Conservation (phyloP, 2,329 filamentous ascomycete genomes). For the Cordyceps javanica region DNA sequence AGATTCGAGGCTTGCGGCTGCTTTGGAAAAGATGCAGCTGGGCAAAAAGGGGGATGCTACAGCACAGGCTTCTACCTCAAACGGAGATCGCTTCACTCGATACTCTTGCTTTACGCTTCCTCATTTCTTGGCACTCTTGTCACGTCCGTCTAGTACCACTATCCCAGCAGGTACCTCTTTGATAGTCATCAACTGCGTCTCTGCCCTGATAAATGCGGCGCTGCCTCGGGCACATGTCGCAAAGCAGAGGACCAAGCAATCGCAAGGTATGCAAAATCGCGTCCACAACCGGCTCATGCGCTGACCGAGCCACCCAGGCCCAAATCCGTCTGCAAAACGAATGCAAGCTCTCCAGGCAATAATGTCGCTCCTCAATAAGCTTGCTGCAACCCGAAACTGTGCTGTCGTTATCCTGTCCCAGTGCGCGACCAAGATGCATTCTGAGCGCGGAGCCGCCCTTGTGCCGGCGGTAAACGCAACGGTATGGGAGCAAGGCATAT, state of each 20-base stretch:
- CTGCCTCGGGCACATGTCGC: constrained; percentile 57
- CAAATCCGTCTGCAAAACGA: constrained; percentile 35
- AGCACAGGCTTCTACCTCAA: constrained; percentile 16
- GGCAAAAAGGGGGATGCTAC: constrained; percentile 7
- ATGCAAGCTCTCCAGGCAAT: constrained; percentile 54
- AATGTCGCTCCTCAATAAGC: constrained; percentile 64
- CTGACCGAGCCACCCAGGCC: constrained; percentile 22
- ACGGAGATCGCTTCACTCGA: constrained; percentile 35
- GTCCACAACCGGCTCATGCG: not conserved
- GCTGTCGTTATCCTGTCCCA: constrained; percentile 74
- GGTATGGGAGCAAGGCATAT: constrained; percentile 75
- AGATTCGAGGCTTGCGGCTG: constrained; percentile 22
- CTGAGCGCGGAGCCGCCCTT: constrained; percentile 59
- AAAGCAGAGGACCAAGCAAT: constrained; percentile 30
- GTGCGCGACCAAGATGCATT: constrained; percentile 73
- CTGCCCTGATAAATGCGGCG: constrained; percentile 67
- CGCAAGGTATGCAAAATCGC: constrained; percentile 29
- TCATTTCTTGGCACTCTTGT: constrained; percentile 69
- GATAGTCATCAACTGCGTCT: constrained; percentile 72
- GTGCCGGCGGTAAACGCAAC: constrained; percentile 67
- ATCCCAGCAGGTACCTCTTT: constrained; percentile 59
- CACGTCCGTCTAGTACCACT: constrained; percentile 57
- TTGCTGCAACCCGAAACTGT: constrained; percentile 66
- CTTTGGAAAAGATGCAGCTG: constrained; percentile 18
- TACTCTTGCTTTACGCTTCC: constrained; percentile 55